phyloP scores from a whole-genome alignment of 768 basidiomycete species.

The Pholiota microspora region DNA sequence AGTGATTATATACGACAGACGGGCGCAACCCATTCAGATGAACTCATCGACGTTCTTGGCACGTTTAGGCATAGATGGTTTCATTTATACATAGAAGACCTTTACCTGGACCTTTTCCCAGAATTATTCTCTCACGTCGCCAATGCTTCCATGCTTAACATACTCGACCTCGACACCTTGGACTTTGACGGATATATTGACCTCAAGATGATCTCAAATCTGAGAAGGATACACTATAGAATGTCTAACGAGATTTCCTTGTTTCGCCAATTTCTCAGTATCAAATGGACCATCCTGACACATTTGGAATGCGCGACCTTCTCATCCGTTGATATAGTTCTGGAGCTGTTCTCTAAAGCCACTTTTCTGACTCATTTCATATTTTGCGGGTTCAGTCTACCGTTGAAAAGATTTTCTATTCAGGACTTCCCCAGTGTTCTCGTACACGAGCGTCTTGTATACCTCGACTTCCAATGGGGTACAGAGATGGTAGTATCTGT shows the following conservation, averaged over 20 bases:
- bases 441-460: background rate
- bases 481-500: background rate
- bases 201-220: background rate
- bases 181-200: background rate
- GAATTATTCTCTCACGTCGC: background rate
- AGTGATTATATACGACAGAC: no score
- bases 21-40: no score
- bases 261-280: no score
- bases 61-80: background rate
- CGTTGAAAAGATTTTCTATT: no score
- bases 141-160: background rate
- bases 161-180: background rate
- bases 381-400: background rate
- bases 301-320: background rate
- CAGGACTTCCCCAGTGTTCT: background rate
- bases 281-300: background rate
- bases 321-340: background rate
- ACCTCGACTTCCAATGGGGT: background rate
- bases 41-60: background rate
- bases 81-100: background rate
- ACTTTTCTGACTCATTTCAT: background rate
- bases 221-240: background rate
- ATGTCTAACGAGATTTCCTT: background rate
- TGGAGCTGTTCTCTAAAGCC: background rate
- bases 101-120: background rate